phyloP scores from a whole-genome alignment of 1,284 basidiomycete species.

The Boletellus deceptivus region DNA sequence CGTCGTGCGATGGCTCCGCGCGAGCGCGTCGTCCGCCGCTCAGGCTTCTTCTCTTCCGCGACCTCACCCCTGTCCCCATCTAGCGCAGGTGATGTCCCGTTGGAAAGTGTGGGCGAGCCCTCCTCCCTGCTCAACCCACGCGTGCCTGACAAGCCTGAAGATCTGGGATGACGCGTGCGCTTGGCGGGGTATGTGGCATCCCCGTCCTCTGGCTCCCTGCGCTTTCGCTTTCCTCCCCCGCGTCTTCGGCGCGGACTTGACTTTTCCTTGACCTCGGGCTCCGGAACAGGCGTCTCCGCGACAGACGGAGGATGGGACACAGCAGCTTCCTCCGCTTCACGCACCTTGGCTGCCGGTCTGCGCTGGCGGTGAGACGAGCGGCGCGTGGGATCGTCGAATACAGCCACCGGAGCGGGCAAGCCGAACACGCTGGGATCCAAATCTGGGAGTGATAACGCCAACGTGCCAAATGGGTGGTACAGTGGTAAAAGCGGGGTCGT shows the following conservation, averaged over 20 bases:
- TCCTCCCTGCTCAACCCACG: slow-evolving; percentile 26
- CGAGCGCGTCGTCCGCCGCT: slow-evolving; percentile 47
- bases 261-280: slow-evolving; percentile 36
- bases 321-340: slow-evolving; percentile 41
- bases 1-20: slow-evolving; percentile 38
- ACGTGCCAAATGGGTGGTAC: slow-evolving; percentile 64
- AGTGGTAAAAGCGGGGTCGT: slow-evolving; percentile 57
- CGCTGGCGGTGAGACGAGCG: slow-evolving; percentile 49
- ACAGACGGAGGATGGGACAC: slow-evolving; percentile 12
- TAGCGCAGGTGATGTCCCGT: slow-evolving; percentile 23
- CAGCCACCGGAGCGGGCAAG: slow-evolving; percentile 40
- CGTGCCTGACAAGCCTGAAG: slow-evolving; percentile 21
- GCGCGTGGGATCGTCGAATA: slow-evolving; percentile 38
- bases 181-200: slow-evolving; percentile 71
- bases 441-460: slow-evolving; percentile 65
- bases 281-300: slow-evolving; percentile 19
- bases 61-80: slow-evolving; percentile 21
- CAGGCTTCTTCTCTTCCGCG: slow-evolving; percentile 33
- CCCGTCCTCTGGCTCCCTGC: slow-evolving; percentile 59
- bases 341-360: slow-evolving; percentile 51
- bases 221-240: slow-evolving; percentile 51
- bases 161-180: slow-evolving; percentile 52
- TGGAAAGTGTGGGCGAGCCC: slow-evolving; percentile 30
- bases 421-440: slow-evolving; percentile 59
- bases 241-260: slow-evolving; percentile 44